These are phyloP conservation scores for Colletotrichum sp. DNA, from an alignment of 2,329 filamentous ascomycete species.

Conservation along the genomic window DNA sequence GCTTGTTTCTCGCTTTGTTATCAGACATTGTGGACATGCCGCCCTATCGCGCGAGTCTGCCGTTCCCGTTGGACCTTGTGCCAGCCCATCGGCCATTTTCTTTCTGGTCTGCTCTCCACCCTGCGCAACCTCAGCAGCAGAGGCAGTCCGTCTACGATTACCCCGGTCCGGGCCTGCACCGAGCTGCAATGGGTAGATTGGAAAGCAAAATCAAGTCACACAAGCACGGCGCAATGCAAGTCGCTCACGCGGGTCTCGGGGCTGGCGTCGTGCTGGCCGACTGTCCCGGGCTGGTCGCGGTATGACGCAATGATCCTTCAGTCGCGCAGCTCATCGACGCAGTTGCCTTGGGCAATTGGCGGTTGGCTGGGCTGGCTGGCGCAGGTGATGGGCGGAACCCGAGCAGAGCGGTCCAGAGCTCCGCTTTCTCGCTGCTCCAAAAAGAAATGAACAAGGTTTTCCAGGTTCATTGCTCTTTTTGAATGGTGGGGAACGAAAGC, in stretches of 20 bases:
- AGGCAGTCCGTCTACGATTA: neutral
- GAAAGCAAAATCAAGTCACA: neutral
- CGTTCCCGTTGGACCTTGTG: neutral
- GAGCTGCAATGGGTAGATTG: conserved; percentile 2
- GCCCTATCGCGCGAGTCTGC: neutral
- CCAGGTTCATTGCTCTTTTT: conserved; percentile 8
- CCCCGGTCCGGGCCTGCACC: neutral
- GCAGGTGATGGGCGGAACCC: neutral
- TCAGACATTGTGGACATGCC: neutral
- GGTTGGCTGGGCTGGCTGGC: neutral
- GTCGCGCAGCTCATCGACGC: conserved; percentile 1
- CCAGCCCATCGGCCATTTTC: neutral
- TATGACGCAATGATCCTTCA: conserved; percentile 14
- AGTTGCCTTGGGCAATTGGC: conserved; percentile 4
- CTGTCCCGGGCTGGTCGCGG: conserved; percentile 3
- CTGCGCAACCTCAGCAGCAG: neutral
- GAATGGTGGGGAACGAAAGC: conserved; percentile 9
- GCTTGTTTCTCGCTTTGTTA: neutral
- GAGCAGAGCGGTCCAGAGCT: neutral
- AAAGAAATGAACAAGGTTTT: conserved; percentile 20
- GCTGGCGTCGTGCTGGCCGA: neutral
- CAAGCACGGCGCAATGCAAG: neutral
- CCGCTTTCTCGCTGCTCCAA: neutral
- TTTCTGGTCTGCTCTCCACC: neutral
- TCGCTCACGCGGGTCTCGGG: neutral